Percentiles rank a stretch among this genome's conserved stretches.
phyloP scores from a whole-genome alignment of 2,329 filamentous ascomycete genomes.

The Sphaerulina vaccinii region DNA sequence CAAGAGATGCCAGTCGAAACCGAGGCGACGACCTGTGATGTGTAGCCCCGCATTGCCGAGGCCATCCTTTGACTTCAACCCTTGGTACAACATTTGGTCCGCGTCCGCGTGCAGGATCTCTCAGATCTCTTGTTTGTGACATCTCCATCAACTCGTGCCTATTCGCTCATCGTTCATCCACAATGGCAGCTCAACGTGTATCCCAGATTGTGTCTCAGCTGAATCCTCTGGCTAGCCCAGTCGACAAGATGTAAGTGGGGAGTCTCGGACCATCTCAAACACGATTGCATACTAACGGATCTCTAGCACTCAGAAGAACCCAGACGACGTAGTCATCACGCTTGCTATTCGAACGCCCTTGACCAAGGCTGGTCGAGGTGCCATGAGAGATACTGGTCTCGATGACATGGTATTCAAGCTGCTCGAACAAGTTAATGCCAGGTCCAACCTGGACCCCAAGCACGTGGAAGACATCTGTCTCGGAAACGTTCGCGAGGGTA shows the following conservation, averaged over 20 bases:
- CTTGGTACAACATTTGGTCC: too few relatives aligned
- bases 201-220: slow-evolving; percentile 22
- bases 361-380: slow-evolving; percentile 84
- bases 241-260: slow-evolving; percentile 24
- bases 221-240: slow-evolving; percentile 18
- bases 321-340: slow-evolving; percentile 96
- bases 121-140: too few relatives aligned
- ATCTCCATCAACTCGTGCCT: neutral
- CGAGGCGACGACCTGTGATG: too few relatives aligned
- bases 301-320: slow-evolving; percentile 58
- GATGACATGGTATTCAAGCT: slow-evolving; percentile 84
- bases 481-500: slow-evolving; percentile 80
- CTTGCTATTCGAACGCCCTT: slow-evolving; percentile 86
- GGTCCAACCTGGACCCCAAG: slow-evolving; percentile 35
- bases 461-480: slow-evolving; percentile 71
- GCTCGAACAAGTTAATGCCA: slow-evolving; percentile 59
- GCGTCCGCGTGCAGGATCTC: too few relatives aligned
- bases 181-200: slow-evolving; percentile 15
- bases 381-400: slow-evolving; percentile 89
- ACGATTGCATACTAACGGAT: neutral
- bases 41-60: too few relatives aligned
- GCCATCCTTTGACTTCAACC: too few relatives aligned
- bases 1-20: too few relatives aligned
- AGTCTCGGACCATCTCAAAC: neutral
- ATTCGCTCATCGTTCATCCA: neutral